Evolutionary conservation across 176 grass and related monocot species (phyloP), one percentile per base, ranked within the genome.

Genomic region (Zoysia pacifica): DNA sequence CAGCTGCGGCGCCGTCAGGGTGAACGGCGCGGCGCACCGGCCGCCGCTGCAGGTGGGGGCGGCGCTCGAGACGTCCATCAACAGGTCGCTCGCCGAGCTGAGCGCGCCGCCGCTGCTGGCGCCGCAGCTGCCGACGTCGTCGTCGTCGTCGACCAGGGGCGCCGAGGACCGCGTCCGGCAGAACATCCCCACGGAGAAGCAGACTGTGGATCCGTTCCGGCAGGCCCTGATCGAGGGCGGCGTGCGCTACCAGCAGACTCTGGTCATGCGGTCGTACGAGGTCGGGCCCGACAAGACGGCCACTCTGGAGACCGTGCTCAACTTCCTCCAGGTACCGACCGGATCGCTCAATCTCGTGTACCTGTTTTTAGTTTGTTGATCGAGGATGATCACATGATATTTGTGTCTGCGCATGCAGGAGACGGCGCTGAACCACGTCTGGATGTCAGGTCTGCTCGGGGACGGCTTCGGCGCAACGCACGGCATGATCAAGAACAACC

Each of bases 391-490:
- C 28, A 28, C 28, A 28, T 28, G 5, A 47, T 47, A 7, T 6
- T 47, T 5, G 73, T 72, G 46, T 41, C 28, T 16, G 10, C 2
- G 39, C 2, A 41, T 16, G 37, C 67, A 90, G 91, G 91, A 93
- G 85, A 93, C 87, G 0, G 91, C 91, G 18, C 55, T 93, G 48
- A 93, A 93, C 78, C 87, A 93, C 54, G 91, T 93, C 9, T 89
- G 91, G 91, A 87, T 93, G 91, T 93, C 91, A 1, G 91, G 91
- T 5, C 77, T 93, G 53, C 84, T 93, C 5, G 87, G 91, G 5
- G 91, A 93, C 39, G 91, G 91, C 44, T 93, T 93, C 43, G 91
- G 91, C 41, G 91, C 91, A 9, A 93, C 91, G n/a, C 91, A 93
- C 60, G 91, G 84, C 14, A 93, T 93, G 91, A 84, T 82, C 47